A percentile compares a stretch with the other conserved stretches of the same genome.
These are phyloP conservation scores for Aspergillus sp. DNA, from an alignment of 2,329 filamentous ascomycete species.

Conservation along the genomic window DNA sequence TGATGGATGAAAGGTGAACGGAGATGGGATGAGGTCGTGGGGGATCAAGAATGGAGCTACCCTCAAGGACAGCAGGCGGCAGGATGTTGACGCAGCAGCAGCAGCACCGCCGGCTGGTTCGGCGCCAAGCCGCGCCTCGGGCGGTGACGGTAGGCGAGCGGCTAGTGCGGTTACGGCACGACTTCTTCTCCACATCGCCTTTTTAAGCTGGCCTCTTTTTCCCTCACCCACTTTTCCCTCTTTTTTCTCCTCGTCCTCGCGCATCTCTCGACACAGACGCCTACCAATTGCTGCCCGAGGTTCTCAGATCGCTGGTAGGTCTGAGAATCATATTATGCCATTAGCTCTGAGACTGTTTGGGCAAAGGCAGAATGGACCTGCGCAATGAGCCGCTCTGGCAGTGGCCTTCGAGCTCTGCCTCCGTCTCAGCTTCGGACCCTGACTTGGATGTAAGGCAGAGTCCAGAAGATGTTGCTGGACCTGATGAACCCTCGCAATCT, in stretches of 20 bases:
- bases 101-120: constrained; percentile 14
- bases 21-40: constrained; percentile 17
- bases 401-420: constrained; percentile 21
- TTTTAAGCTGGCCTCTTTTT: constrained; percentile 19
- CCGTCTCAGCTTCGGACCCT: constrained; percentile 1
- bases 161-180: constrained; percentile 19
- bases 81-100: constrained; percentile 36
- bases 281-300: background rate
- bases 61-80: constrained; percentile 31
- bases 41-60: constrained; percentile 34
- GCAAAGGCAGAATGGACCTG: constrained; percentile 21
- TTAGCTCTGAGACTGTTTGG: background rate
- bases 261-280: background rate
- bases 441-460: constrained; percentile 11
- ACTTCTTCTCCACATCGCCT: constrained; percentile 13
- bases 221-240: constrained; percentile 10
- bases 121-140: constrained; percentile 21
- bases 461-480: constrained; percentile 14
- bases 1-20: constrained; percentile 7
- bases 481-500: constrained; percentile 16
- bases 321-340: constrained; percentile 18
- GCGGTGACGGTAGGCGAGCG: constrained; percentile 29
- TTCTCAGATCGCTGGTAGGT: constrained; percentile 20
- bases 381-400: constrained; percentile 30
- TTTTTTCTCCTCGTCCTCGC: background rate